Base-by-base conservation (phyloP, 371 early-diverging fungal species). In the Actinomucor elegans region DNA sequence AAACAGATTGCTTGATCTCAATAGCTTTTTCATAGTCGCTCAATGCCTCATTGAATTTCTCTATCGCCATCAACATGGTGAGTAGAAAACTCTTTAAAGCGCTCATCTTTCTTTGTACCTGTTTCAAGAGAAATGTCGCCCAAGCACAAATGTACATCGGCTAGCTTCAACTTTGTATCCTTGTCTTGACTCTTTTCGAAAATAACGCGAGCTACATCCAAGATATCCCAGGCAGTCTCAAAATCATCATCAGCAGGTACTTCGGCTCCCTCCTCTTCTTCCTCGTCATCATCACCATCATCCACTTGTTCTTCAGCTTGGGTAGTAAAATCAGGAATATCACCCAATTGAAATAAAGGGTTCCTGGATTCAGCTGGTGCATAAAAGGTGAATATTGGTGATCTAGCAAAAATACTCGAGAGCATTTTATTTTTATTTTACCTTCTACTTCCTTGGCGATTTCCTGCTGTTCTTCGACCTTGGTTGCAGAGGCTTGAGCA, bases 61-160 rank as follows among this genome's bases (percentile, higher is more conserved):
- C 96, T 84, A 55, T 32, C 44, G 20, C n/a, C n/a, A n/a, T n/a
- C n/a, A n/a, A n/a, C n/a, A n/a, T n/a, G n/a, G n/a, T n/a, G n/a
- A n/a, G n/a, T n/a, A n/a, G n/a, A n/a, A n/a, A n/a, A n/a, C n/a
- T n/a, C n/a, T n/a, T n/a, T n/a, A n/a, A n/a, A n/a, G n/a, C n/a
- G n/a, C n/a, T n/a, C n/a, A n/a, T n/a, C n/a, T n/a, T n/a, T n/a
- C n/a, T n/a, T n/a, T n/a, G 51, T 69, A 84, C 88, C 88, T 9
- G 88, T 85, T 65, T 95, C 96, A 46, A 94, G 71, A 2, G 92
- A 92, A 0, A 95, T 84, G 62, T 95, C 96, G 29, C 89, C 92
- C 21, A 92, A 67, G 7, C 80, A 78, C 53, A 87, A 75, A 35
- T 85, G 77, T 15, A 90, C 87, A 59, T 92, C 93, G 0, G 85